Conservation (phyloP, 768 basidiomycete genomes). For the Amanita inopinata region DNA sequence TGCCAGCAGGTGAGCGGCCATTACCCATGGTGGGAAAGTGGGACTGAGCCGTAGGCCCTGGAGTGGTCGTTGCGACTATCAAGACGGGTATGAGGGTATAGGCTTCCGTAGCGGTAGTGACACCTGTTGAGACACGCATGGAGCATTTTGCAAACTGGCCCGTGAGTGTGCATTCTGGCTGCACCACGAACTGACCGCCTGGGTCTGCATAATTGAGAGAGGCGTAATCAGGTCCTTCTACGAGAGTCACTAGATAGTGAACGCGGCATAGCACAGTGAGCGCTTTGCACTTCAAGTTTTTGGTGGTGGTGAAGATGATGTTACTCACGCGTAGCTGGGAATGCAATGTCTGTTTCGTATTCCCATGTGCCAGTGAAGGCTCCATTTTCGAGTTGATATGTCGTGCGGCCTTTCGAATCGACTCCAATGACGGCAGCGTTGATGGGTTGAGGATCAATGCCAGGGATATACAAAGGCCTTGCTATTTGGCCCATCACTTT, state of each 20-base stretch:
- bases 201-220: not conserved
- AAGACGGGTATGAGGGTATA: not conserved
- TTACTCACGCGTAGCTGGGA: not conserved
- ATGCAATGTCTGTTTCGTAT: not conserved
- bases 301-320: not conserved
- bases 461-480: not conserved
- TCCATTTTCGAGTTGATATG: not conserved
- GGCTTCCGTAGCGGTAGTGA: not conserved
- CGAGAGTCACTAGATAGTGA: not conserved
- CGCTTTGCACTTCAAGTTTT: not conserved
- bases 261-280: not conserved
- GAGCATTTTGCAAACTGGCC: not conserved
- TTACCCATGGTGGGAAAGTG: not conserved
- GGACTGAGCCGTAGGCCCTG: not conserved
- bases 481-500: too few relatives aligned
- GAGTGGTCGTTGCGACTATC: not conserved
- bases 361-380: not conserved
- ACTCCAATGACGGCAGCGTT: not conserved
- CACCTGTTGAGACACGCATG: not conserved
- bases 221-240: not conserved
- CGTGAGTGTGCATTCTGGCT: not conserved
- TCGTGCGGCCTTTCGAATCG: not conserved
- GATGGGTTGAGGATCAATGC: not conserved
- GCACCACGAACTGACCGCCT: not conserved
- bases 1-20: not conserved